Conservation (phyloP, 768 basidiomycete species). For the Russula sp. region DNA sequence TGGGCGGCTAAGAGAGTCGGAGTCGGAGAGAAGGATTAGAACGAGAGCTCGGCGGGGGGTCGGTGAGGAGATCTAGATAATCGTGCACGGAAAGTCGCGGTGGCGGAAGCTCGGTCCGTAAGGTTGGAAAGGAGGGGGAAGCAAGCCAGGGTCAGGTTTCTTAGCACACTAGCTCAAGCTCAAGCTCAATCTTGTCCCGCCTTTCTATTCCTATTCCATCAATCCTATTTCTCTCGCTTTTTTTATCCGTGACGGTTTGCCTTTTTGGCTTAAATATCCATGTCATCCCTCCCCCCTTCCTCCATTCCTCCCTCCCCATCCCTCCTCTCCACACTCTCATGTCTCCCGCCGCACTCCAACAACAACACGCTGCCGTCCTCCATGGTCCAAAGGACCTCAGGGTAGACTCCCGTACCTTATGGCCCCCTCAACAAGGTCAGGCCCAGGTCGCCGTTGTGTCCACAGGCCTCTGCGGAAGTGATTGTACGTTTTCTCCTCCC, state of each 20-base stretch:
- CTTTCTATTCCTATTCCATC: conserved; percentile 17
- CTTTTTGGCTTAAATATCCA: conserved; percentile 32
- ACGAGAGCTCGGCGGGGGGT: neutral
- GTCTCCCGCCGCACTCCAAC: conserved; percentile 49
- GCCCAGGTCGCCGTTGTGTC: conserved; percentile 76
- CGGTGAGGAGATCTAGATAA: conserved; percentile 15
- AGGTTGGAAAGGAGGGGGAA: neutral
- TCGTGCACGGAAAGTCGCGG: conserved; percentile 8
- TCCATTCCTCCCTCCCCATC: conserved; percentile 31
- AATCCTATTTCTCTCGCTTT: neutral
- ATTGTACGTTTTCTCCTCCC: conserved; percentile 50
- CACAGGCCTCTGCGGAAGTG: conserved; percentile 90
- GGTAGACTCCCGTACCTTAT: conserved; percentile 67
- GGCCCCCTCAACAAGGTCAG: conserved; percentile 67
- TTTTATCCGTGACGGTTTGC: conserved; percentile 37
- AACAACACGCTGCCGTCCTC: conserved; percentile 74
- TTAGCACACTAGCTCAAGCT: neutral
- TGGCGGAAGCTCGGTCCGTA: conserved; percentile 26
- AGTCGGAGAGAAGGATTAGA: conserved; percentile 14
- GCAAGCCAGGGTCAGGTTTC: neutral
- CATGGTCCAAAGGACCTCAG: conserved; percentile 81
- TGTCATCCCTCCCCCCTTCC: conserved; percentile 26
- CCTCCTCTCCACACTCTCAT: conserved; percentile 33
- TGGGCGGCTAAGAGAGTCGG: conserved; percentile 7
- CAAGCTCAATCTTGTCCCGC: conserved; percentile 9